Conservation (phyloP, 2,329 filamentous ascomycete genomes). For the Monosporascus sp. region DNA sequence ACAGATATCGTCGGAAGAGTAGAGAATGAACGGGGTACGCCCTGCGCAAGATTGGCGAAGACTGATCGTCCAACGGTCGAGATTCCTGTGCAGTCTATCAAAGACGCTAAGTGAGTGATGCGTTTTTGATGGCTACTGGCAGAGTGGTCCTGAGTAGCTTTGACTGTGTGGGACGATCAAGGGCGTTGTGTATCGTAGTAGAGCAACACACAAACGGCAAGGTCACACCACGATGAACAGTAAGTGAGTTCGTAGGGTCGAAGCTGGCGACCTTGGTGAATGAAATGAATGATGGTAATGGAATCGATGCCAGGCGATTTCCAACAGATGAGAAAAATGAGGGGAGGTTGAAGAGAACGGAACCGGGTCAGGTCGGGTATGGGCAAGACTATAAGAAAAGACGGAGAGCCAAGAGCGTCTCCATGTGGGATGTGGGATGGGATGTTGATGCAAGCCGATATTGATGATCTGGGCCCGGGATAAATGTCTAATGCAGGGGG, state of each 20-base stretch:
- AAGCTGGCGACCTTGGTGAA: slow-evolving; percentile 24
- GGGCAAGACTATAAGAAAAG: no score
- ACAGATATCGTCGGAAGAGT: slow-evolving; percentile 12
- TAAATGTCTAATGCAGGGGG: neutral
- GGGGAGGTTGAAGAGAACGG: neutral
- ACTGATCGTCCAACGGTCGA: slow-evolving; percentile 4
- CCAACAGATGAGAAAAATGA: slow-evolving; percentile 7
- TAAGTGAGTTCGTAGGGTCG: slow-evolving; percentile 11
- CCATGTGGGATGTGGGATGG: neutral
- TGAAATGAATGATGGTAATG: slow-evolving; percentile 22
- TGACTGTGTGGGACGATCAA: slow-evolving; percentile 9
- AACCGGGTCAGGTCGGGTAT: neutral
- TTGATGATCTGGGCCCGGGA: neutral
- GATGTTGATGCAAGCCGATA: neutral
- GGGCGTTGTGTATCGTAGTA: slow-evolving; percentile 15
- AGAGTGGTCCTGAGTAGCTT: neutral
- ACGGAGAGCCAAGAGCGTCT: no score
- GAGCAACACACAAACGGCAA: slow-evolving; percentile 9
- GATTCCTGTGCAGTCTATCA: slow-evolving; percentile 21
- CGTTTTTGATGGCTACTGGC: slow-evolving; percentile 14
- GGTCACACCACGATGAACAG: slow-evolving; percentile 9
- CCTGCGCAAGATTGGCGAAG: slow-evolving; percentile 14
- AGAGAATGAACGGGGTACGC: slow-evolving; percentile 21
- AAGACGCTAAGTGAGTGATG: slow-evolving; percentile 24
- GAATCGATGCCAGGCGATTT: slow-evolving; percentile 12